A percentile compares a stretch with the other conserved stretches of the same genome.
phyloP scores from a whole-genome alignment of 176 grass and related monocot species.

The Oryza brachyantha region DNA sequence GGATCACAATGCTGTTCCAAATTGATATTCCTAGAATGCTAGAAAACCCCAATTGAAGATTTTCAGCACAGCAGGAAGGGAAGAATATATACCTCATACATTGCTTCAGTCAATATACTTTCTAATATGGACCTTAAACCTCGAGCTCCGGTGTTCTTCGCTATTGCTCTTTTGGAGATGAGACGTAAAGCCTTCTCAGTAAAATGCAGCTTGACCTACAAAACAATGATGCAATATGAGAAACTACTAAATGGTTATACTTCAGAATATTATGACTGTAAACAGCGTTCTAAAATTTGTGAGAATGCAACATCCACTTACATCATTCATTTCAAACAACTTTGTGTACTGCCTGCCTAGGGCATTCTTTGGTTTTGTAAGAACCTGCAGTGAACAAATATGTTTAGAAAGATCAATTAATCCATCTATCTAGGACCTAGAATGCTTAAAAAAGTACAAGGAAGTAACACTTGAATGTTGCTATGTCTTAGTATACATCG shows the following conservation, averaged over 20 bases:
- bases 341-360: conserved; percentile 62
- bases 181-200: conserved; percentile 53
- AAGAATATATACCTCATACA: conserved; percentile 58
- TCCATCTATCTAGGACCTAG: conserved; percentile 9
- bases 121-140: conserved; percentile 70
- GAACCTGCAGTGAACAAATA: conserved; percentile 42
- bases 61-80: background rate
- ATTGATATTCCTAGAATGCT: background rate
- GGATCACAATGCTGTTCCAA: background rate
- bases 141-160: conserved; percentile 65
- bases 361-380: conserved; percentile 65
- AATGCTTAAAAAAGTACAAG: conserved; percentile 17
- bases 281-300: background rate
- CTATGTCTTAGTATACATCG: background rate
- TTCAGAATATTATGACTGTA: background rate
- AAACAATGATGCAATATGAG: background rate
- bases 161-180: conserved; percentile 65
- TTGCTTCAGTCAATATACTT: conserved; percentile 61
- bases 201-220: conserved; percentile 73
- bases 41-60: background rate
- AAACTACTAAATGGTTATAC: background rate
- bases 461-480: conserved; percentile 10
- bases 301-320: conserved; percentile 18
- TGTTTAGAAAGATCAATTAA: background rate
- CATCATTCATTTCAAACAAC: conserved; percentile 79